phyloP scores from a whole-genome alignment of 257 asterid genomes.

The Asclepias syriaca region DNA sequence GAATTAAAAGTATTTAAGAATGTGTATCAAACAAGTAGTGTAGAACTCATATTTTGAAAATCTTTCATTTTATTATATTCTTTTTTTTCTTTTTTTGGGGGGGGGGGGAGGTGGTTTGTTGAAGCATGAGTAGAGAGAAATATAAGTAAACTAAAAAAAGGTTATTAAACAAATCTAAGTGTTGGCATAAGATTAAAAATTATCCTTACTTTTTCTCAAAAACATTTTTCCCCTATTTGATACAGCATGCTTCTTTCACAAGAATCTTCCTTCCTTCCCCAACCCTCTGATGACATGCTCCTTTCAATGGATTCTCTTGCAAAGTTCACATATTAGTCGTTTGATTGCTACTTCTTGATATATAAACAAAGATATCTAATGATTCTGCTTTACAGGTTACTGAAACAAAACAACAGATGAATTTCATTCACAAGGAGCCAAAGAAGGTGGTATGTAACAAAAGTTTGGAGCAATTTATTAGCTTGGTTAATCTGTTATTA shows the following conservation, averaged over 20 bases:
- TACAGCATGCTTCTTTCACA: not conserved
- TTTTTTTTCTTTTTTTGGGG: too few species aligned
- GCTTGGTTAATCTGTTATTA: not conserved
- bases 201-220: not conserved
- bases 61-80: not conserved
- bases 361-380: not conserved
- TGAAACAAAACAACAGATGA: constrained; percentile 53
- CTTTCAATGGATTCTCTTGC: too few species aligned
- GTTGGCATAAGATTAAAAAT: not conserved
- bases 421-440: constrained; percentile 67
- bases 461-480: not conserved
- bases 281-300: too few species aligned
- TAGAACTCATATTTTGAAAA: not conserved
- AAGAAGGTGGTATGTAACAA: constrained; percentile 45
- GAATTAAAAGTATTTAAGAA: not conserved
- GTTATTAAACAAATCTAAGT: not conserved
- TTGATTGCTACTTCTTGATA: not conserved
- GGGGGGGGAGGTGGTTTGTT: not conserved
- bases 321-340: not conserved
- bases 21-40: not conserved
- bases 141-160: not conserved
- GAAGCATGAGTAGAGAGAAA: not conserved
- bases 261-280: too few species aligned
- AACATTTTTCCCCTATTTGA: not conserved
- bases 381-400: constrained; percentile 44